Evolutionary conservation across 495 filamentous ascomycete genomes (phyloP).

Genomic region (Saxophila tyrrhenica): DNA sequence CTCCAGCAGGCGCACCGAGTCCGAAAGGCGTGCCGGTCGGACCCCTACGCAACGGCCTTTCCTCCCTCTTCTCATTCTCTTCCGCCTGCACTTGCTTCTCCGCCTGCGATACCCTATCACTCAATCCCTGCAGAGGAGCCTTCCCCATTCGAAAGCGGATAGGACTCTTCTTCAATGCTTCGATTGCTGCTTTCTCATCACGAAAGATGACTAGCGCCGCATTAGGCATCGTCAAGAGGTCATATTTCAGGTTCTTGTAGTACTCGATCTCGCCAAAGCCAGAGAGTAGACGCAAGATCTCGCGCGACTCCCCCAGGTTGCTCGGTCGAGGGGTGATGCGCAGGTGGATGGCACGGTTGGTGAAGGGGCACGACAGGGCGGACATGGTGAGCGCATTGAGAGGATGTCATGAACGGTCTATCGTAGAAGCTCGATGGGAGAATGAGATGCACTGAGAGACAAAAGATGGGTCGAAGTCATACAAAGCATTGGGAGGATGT

Average conservation of each 20-base stretch:
- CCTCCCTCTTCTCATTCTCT: neutral
- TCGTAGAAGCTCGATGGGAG: too few species aligned
- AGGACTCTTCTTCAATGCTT: conserved; percentile 31
- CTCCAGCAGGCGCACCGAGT: neutral
- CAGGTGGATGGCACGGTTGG: conserved; percentile 43
- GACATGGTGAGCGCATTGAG: neutral
- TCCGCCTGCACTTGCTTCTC: neutral
- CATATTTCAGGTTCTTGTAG: conserved; percentile 56
- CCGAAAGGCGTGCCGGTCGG: neutral
- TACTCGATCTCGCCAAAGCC: conserved; percentile 64
- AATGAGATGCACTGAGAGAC: too few species aligned
- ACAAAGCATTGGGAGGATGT: too few species aligned
- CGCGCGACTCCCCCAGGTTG: conserved; percentile 58
- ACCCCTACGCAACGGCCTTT: neutral
- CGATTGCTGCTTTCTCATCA: conserved; percentile 25
- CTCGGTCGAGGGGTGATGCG: conserved; percentile 51
- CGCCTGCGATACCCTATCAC: neutral
- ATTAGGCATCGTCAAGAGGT: conserved; percentile 28
- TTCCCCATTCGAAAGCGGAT: conserved; percentile 26
- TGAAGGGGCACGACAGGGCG: conserved; percentile 10
- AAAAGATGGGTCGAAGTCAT: too few species aligned
- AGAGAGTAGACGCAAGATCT: conserved; percentile 59
- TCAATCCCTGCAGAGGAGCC: too few species aligned
- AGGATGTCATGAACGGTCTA: too few species aligned
- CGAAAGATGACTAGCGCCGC: conserved; percentile 33